These are phyloP conservation scores for Acacia acuminata DNA, from an alignment of 306 rosid species.

Conservation along the genomic window DNA sequence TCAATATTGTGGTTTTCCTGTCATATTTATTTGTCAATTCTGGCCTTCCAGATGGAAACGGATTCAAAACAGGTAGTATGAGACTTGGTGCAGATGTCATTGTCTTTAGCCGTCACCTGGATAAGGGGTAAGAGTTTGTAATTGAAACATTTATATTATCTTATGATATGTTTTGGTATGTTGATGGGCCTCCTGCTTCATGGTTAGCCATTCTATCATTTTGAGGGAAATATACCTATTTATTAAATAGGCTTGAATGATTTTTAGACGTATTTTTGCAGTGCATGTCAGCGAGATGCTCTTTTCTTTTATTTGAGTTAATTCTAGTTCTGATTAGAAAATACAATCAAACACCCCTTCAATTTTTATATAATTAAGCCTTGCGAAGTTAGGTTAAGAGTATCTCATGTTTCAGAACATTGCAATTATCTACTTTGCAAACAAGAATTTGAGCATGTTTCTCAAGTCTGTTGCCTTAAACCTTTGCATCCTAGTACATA, in stretches of 20 bases:
- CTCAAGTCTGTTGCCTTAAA: background rate
- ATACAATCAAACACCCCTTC: background rate
- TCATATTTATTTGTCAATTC: slow-evolving; percentile 43
- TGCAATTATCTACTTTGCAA: background rate
- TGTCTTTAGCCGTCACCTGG: slow-evolving; percentile 72
- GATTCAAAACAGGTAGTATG: slow-evolving; percentile 96
- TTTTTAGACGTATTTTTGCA: background rate
- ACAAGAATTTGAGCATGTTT: slow-evolving; percentile 13
- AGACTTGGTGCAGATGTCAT: slow-evolving; percentile 98
- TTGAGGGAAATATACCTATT: background rate
- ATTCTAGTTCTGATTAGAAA: background rate
- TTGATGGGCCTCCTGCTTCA: slow-evolving; percentile 6
- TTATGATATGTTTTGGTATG: background rate
- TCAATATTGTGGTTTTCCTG: slow-evolving; percentile 20
- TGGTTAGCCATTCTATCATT: background rate
- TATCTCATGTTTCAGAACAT: background rate
- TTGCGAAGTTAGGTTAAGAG: slow-evolving; percentile 6
- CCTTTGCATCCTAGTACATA: background rate
- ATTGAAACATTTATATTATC: background rate
- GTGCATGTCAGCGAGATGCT: background rate
- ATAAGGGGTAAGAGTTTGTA: slow-evolving; percentile 57
- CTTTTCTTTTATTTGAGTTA: background rate
- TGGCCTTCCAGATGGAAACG: slow-evolving; percentile 89
- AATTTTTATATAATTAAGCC: background rate
- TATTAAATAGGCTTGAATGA: slow-evolving; percentile 8